Conservation (phyloP, 73 alveolate species). For the Paraurostyla sp. region DNA sequence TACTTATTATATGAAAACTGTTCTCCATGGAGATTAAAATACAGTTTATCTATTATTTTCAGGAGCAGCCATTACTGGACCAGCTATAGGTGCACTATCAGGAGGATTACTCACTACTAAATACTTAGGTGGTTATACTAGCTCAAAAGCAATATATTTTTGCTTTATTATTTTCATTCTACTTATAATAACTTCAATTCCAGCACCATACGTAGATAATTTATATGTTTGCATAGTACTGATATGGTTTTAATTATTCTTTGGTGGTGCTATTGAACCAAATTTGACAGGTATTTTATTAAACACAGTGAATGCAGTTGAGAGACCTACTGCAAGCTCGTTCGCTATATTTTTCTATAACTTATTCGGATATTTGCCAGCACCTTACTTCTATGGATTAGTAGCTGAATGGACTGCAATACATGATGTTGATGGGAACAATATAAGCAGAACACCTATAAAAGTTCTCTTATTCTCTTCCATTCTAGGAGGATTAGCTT, state of each 20-base stretch:
- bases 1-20: constrained; percentile 5
- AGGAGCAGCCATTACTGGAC: constrained; percentile 27
- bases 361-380: constrained; percentile 50
- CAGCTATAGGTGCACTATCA: constrained; percentile 33
- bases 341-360: constrained; percentile 22
- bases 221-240: background rate
- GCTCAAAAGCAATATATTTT: background rate
- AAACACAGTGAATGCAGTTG: constrained; percentile 24
- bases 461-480: constrained; percentile 13
- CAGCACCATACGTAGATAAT: constrained; percentile 24
- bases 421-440: constrained; percentile 13
- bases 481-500: background rate
- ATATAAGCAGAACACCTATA: constrained; percentile 4
- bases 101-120: constrained; percentile 36
- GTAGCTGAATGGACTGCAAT: background rate
- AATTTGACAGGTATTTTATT: constrained; percentile 31
- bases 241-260: constrained; percentile 25
- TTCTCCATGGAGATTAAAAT: background rate
- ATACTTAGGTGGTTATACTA: constrained; percentile 36
- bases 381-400: constrained; percentile 51
- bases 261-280: constrained; percentile 53
- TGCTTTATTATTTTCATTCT: background rate
- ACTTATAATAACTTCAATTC: background rate
- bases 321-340: constrained; percentile 51
- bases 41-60: background rate